phyloP scores from a whole-genome alignment of 192 early-diverging fungal genomes.

The Rhizophagus prolifer region DNA sequence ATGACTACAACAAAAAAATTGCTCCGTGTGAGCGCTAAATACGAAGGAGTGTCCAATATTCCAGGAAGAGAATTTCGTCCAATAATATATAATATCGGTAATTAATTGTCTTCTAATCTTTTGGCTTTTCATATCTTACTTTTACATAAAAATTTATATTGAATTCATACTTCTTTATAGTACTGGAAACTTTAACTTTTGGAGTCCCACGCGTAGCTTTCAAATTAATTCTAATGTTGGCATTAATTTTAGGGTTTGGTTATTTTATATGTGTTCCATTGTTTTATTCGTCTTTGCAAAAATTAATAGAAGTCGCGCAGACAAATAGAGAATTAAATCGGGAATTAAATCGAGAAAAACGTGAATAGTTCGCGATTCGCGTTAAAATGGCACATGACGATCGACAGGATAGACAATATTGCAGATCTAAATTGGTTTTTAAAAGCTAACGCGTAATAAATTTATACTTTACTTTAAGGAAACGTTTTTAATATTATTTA shows the following conservation, averaged over 20 bases:
- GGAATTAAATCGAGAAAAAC: neutral
- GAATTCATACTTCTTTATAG: neutral
- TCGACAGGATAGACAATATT: no score
- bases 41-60: constrained; percentile 11
- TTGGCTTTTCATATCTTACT: neutral
- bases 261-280: constrained; percentile 17
- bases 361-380: neutral
- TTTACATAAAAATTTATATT: neutral
- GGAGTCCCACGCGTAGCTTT: constrained; percentile 19
- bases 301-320: neutral
- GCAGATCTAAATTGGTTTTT: no score
- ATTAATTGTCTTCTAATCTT: neutral
- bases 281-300: constrained; percentile 6
- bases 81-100: constrained; percentile 30
- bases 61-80: constrained; percentile 16
- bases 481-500: no score
- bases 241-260: neutral
- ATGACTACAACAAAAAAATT: constrained; percentile 12
- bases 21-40: constrained; percentile 21
- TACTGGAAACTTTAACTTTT: constrained; percentile 18
- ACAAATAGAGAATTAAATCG: neutral
- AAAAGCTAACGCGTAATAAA: no score
- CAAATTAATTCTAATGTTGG: constrained; percentile 16
- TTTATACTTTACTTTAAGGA: no score
- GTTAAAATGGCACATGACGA: no score